A percentile compares a stretch with the other conserved stretches of the same genome.
Evolutionary conservation across 78 protist species (phyloP).

Genomic region (Dictyostelium citrinum): DNA sequence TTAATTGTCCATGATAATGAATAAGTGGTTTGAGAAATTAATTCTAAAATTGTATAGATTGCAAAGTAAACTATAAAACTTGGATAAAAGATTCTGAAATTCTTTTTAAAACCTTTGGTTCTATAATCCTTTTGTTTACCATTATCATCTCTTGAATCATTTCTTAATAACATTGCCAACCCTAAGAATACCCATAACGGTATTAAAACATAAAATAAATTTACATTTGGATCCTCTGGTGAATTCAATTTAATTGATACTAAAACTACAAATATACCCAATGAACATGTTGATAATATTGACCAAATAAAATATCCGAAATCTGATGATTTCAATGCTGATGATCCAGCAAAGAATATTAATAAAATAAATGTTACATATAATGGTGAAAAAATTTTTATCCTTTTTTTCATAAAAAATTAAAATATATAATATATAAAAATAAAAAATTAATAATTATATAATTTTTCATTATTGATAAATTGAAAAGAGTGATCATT

Average conservation of each 20-base stretch:
- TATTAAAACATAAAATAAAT: neutral
- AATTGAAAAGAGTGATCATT: too few species aligned
- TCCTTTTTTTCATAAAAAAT: neutral
- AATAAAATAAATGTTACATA: conserved; percentile 8
- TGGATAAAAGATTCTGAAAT: neutral
- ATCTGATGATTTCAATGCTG: neutral
- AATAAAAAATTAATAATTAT: neutral
- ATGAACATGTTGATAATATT: neutral
- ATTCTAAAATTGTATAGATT: neutral
- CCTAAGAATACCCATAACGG: conserved; percentile 62
- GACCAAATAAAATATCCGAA: conserved; percentile 8
- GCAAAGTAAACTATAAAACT: neutral
- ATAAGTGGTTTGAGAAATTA: neutral
- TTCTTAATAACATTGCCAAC: neutral
- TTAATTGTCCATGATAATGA: neutral
- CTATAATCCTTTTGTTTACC: neutral
- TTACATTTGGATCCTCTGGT: neutral
- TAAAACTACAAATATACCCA: neutral
- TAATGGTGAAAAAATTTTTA: conserved; percentile 18
- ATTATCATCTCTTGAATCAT: neutral
- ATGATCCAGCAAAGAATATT: neutral
- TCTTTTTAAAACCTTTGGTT: neutral
- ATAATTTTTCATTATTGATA: too few species aligned
- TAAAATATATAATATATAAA: neutral
- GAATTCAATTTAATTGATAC: neutral